These are phyloP conservation scores for Wickerhamomyces sydowiorum DNA, from an alignment of 805 yeast genomes.

Conservation along the genomic window DNA sequence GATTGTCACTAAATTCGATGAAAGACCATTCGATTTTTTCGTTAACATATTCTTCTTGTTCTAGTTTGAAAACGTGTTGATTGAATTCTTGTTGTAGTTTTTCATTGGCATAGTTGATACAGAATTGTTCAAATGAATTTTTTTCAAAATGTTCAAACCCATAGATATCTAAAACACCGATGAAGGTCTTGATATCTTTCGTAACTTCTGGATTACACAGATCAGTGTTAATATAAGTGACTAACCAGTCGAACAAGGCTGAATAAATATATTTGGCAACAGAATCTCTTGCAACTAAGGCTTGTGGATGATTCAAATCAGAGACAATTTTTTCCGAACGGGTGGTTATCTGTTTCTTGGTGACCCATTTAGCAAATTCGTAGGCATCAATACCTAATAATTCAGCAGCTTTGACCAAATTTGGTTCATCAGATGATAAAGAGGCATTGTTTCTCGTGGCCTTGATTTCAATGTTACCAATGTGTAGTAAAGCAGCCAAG, in stretches of 20 bases:
- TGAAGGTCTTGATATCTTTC: constrained; percentile 59
- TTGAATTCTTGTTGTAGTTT: constrained; percentile 96
- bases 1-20: constrained; percentile 92
- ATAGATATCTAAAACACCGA: constrained; percentile 95
- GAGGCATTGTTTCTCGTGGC: constrained; percentile 82
- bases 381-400: constrained; percentile 73
- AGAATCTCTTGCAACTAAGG: constrained; percentile 92
- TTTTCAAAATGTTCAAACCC: constrained; percentile 95
- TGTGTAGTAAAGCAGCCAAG: constrained; percentile 82
- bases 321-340: constrained; percentile 88
- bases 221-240: constrained; percentile 73
- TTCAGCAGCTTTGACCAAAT: constrained; percentile 74
- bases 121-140: constrained; percentile 95
- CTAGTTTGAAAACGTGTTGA: constrained; percentile 94
- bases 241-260: constrained; percentile 93
- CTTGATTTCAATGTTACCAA: constrained; percentile 86
- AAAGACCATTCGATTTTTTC: constrained; percentile 97
- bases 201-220: constrained; percentile 71
- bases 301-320: constrained; percentile 75
- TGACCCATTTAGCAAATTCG: constrained; percentile 82
- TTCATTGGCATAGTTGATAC: constrained; percentile 95
- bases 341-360: constrained; percentile 88
- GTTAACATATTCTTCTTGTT: constrained; percentile 88
- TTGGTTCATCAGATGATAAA: constrained; percentile 82
- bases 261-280: constrained; percentile 92